Conservation (phyloP, 176 grass and related monocot species). For the Aegilops bicornis region DNA sequence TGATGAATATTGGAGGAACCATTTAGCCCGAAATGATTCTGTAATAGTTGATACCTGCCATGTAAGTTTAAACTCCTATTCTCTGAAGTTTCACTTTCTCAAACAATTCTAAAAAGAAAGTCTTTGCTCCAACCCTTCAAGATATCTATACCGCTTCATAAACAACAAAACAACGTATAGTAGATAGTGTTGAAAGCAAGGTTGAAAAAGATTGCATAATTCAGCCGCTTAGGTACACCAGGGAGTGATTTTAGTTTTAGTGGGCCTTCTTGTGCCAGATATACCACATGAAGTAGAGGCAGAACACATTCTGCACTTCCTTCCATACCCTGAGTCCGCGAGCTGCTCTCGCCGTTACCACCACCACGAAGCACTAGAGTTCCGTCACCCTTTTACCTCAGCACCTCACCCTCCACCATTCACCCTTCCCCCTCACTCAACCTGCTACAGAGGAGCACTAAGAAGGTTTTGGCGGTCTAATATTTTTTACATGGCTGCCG, state of each 20-base stretch:
- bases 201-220: background rate
- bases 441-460: background rate
- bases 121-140: slow-evolving; percentile 3
- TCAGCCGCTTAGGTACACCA: background rate
- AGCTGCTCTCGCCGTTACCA: background rate
- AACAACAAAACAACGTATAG: background rate
- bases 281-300: background rate
- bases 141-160: slow-evolving; percentile 8
- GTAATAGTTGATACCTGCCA: slow-evolving; percentile 94
- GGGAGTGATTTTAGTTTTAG: background rate
- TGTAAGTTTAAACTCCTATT: slow-evolving; percentile 52
- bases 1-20: slow-evolving; percentile 95
- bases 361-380: too few relatives aligned
- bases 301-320: background rate
- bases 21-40: slow-evolving; percentile 93
- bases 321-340: background rate
- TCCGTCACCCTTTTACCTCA: background rate
- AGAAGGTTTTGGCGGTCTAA: background rate
- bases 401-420: background rate
- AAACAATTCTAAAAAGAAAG: background rate
- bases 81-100: background rate
- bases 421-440: background rate
- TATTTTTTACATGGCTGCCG: background rate
- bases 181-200: background rate
- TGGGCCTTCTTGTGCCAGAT: background rate